phyloP scores from a whole-genome alignment of 169 alveolate genomes.

The Plasmodium billcollinsi region DNA sequence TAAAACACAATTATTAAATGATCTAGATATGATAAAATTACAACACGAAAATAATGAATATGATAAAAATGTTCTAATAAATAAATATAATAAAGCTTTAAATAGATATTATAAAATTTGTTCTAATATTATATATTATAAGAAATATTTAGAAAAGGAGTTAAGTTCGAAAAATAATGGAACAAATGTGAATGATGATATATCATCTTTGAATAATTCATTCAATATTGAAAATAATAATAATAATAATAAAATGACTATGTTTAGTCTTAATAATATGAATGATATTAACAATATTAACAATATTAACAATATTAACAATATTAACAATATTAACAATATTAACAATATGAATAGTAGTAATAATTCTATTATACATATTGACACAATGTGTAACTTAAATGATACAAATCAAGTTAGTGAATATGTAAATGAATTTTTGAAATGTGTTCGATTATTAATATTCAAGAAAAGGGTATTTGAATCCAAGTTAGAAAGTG shows the following conservation, averaged over 20 bases:
- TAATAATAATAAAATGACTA: neutral
- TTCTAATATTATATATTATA: slow-evolving; percentile 54
- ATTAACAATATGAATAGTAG: neutral
- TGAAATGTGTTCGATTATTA: slow-evolving; percentile 42
- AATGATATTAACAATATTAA: too few relatives aligned
- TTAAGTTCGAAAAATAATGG: neutral
- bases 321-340: neutral
- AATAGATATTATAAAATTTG: slow-evolving; percentile 47
- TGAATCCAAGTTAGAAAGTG: slow-evolving; percentile 56
- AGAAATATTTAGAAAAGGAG: slow-evolving; percentile 50
- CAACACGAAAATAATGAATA: slow-evolving; percentile 20
- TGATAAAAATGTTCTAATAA: slow-evolving; percentile 29
- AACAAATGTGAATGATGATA: neutral
- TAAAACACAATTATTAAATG: slow-evolving; percentile 32
- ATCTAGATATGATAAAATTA: slow-evolving; percentile 27
- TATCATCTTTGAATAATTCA: neutral
- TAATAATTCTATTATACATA: neutral
- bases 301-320: too few relatives aligned
- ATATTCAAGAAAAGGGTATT: slow-evolving; percentile 52
- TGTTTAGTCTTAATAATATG: too few relatives aligned
- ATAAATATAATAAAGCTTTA: slow-evolving; percentile 49
- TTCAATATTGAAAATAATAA: neutral
- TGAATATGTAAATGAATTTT: slow-evolving; percentile 46
- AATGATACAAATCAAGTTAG: slow-evolving; percentile 39
- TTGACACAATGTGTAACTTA: slow-evolving; percentile 9